Conservation (phyloP, 306 rosid species). For the Pyrus bretschneideri region DNA sequence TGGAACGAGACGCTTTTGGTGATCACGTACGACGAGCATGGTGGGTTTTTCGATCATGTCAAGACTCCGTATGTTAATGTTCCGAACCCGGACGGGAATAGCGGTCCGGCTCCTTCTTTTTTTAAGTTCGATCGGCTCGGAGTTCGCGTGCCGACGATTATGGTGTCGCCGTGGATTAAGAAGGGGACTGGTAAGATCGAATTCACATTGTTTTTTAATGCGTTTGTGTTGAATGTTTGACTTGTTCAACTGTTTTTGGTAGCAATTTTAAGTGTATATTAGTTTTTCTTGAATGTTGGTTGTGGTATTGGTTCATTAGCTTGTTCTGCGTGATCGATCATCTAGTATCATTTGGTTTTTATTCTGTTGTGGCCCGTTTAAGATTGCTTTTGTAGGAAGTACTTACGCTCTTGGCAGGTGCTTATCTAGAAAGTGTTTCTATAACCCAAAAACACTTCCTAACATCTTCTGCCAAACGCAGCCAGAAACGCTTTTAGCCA, state of each 20-base stretch:
- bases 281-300: background rate
- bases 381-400: background rate
- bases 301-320: background rate
- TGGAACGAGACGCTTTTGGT: slow-evolving; percentile 90
- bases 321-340: background rate
- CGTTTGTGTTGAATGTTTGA: background rate
- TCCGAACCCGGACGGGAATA: slow-evolving; percentile 94
- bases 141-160: slow-evolving; percentile 92
- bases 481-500: background rate
- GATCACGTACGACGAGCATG: slow-evolving; percentile 94
- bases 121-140: slow-evolving; percentile 97
- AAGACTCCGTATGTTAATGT: slow-evolving; percentile 75
- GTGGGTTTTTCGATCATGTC: slow-evolving; percentile 93
- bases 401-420: background rate
- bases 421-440: too few relatives aligned
- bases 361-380: background rate
- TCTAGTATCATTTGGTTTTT: background rate
- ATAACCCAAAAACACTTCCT: too few relatives aligned
- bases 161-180: slow-evolving; percentile 98
- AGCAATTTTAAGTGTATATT: background rate
- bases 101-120: slow-evolving; percentile 95
- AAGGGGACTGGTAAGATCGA: slow-evolving; percentile 74
- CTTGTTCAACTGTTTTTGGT: background rate
- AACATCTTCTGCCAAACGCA: background rate
- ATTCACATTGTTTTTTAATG: background rate